A percentile compares a stretch with the other conserved stretches of the same genome.
phyloP scores from a whole-genome alignment of 352 stramenopile genomes.

The Phytophthora rubi region DNA sequence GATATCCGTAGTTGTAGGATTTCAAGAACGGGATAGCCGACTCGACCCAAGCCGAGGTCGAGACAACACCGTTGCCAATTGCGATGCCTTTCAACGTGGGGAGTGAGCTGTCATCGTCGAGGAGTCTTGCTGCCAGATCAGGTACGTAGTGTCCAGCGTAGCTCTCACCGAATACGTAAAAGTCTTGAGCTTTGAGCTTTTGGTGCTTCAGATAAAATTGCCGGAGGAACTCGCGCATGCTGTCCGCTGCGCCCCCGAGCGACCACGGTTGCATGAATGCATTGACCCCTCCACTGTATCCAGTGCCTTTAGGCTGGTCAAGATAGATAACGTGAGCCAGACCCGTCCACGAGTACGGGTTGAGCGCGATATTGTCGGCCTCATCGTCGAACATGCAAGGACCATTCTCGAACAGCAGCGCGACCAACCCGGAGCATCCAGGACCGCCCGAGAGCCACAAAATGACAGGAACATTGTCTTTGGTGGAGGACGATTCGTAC shows the following conservation, averaged over 20 bases:
- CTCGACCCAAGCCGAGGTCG: constrained; percentile 48
- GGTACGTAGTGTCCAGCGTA: constrained; percentile 96
- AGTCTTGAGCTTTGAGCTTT: constrained; percentile 50
- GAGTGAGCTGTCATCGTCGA: constrained; percentile 47
- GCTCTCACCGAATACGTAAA: constrained; percentile 96
- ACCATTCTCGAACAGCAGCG: constrained; percentile 95
- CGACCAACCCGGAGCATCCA: constrained; percentile 94
- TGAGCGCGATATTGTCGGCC: constrained; percentile 63
- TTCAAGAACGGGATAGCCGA: constrained; percentile 60
- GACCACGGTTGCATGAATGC: constrained; percentile 46
- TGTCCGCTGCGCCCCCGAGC: constrained; percentile 44
- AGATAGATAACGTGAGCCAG: constrained; percentile 96
- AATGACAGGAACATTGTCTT: constrained; percentile 79
- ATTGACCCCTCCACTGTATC: constrained; percentile 50
- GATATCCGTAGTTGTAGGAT: constrained; percentile 47
- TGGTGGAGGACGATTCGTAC: constrained; percentile 54
- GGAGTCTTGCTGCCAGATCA: constrained; percentile 80
- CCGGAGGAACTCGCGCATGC: constrained; percentile 62
- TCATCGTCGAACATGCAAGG: constrained; percentile 92
- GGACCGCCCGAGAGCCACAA: constrained; percentile 97
- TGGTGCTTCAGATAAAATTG: constrained; percentile 59
- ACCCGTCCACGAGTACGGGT: constrained; percentile 95
- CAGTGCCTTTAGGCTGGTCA: constrained; percentile 92
- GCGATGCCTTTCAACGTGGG: constrained; percentile 80
- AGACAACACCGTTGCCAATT: constrained; percentile 84